A percentile compares a stretch with the other conserved stretches of the same genome.
phyloP scores from a whole-genome alignment of 2,329 filamentous ascomycete species.

The Pseudogymnoascus sp. region DNA sequence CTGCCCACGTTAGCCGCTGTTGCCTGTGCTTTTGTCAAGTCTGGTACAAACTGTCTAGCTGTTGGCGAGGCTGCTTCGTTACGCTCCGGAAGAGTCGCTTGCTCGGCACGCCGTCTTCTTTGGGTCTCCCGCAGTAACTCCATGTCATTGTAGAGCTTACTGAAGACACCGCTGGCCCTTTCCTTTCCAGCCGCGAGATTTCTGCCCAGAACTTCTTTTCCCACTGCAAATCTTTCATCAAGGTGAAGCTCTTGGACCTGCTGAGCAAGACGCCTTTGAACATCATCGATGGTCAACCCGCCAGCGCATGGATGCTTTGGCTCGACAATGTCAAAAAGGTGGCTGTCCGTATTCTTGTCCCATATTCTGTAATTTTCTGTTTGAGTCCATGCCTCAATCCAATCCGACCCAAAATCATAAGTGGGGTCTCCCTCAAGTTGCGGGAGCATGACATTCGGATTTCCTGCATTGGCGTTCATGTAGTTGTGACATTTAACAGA shows the following conservation, averaged over 20 bases:
- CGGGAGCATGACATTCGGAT: constrained; percentile 52
- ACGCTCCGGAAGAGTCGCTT: constrained; percentile 27
- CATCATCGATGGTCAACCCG: constrained; percentile 85
- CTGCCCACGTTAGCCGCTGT: constrained; percentile 41
- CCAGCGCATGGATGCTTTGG: constrained; percentile 90
- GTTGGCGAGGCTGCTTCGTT: constrained; percentile 19
- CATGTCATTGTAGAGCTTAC: constrained; percentile 82
- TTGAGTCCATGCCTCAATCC: constrained; percentile 75
- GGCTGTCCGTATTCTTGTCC: constrained; percentile 67
- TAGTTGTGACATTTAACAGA: constrained; percentile 82
- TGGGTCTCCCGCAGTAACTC: constrained; percentile 71
- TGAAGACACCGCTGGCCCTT: constrained; percentile 80
- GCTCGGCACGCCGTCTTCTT: constrained; percentile 52
- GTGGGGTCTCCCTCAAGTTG: constrained; percentile 76
- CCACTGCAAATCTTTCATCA: constrained; percentile 78
- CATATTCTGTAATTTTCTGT: constrained; percentile 92
- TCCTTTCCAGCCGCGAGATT: constrained; percentile 82
- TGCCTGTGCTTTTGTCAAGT: constrained; percentile 38
- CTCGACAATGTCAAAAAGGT: constrained; percentile 90
- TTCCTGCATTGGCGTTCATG: constrained; percentile 42
- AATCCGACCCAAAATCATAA: constrained; percentile 73
- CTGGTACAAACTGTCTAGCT: constrained; percentile 23
- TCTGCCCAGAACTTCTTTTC: constrained; percentile 76
- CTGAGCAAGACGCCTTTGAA: constrained; percentile 79
- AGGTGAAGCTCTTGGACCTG: constrained; percentile 91